Base-by-base conservation (phyloP, 176 grass and related monocot species). In the Dactylis glomerata region DNA sequence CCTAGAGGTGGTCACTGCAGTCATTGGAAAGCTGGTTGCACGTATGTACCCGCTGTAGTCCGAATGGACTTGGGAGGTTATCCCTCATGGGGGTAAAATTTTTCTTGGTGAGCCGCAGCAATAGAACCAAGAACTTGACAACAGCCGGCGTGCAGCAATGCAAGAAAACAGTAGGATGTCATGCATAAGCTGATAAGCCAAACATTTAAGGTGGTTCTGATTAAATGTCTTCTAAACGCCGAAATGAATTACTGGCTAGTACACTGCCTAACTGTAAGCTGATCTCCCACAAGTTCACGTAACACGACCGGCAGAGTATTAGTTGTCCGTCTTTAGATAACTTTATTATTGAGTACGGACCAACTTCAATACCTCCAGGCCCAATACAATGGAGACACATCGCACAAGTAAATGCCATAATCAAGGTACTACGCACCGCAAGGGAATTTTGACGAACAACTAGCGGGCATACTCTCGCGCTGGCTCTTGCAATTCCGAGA, bases 381-480 rank as follows among this genome's bases (percentile, higher is more conserved):
- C 30, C 0, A 61, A 28, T 28, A 41, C 51, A 80, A 80, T 10
- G 15, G 19, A 36, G 17, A 12, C 27, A 33, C n/a, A n/a, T n/a
- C n/a, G n/a, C n/a, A n/a, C 5, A 1, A 14, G 10, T 28, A n/a
- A 61, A 49, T 27, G 5, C 27, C 30, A 13, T 34, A 3, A 8
- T 12, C 0, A 19, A 73, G 22, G 4, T 66, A 22, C 26, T 0
- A 5, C 12, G 31, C 81, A 17, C 28, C n/a, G 3, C 75, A 65
- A 3, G 27, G 14, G 44, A 71, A 73, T 79, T 88, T 84, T 9
- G 34, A 80, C 82, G 34, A 89, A 75, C 82, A 75, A 0, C 68
- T 75, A 10, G 46, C 28, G 82, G 65, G 76, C 45, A 59, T 12
- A 70, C 1, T 14, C 1, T 3, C 16, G 24, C 5, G 27, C 14